phyloP scores from a whole-genome alignment of 2,329 filamentous ascomycete genomes.

The Fusarium pseudograminearum region DNA sequence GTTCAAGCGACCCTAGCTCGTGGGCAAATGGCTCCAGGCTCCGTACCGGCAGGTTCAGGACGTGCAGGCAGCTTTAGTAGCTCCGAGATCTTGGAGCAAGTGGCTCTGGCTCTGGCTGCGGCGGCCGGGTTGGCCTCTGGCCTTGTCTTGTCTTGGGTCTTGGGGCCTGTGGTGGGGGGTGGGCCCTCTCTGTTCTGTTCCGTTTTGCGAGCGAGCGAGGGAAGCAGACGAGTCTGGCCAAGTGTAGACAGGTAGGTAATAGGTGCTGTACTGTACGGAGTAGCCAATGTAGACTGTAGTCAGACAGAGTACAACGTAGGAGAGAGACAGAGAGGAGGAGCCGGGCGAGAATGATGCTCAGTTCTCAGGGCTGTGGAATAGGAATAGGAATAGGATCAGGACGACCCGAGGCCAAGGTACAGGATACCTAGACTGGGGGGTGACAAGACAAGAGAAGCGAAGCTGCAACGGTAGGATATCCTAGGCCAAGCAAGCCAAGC shows the following conservation, averaged over 20 bases:
- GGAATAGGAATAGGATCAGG: slow-evolving; percentile 6
- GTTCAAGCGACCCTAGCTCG: slow-evolving; percentile 53
- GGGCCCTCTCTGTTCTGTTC: slow-evolving; percentile 45
- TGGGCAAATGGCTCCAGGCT: slow-evolving; percentile 49
- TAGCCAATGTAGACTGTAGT: not conserved
- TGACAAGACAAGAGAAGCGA: slow-evolving; percentile 24
- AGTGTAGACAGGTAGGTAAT: not conserved
- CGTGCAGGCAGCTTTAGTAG: slow-evolving; percentile 50
- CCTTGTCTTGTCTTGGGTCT: slow-evolving; percentile 40
- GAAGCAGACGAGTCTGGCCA: slow-evolving; percentile 23
- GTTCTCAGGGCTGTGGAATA: slow-evolving; percentile 31
- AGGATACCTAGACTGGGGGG: slow-evolving; percentile 18
- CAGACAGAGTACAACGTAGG: slow-evolving; percentile 1
- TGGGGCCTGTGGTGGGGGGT: slow-evolving; percentile 45
- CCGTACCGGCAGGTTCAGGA: slow-evolving; percentile 49
- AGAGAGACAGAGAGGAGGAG: slow-evolving; percentile 2
- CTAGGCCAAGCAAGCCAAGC: slow-evolving; percentile 15
- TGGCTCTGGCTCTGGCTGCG: slow-evolving; percentile 39
- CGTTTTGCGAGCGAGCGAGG: slow-evolving; percentile 22
- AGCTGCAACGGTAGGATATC: slow-evolving; percentile 19
- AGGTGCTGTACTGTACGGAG: slow-evolving; percentile 11
- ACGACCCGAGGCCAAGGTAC: slow-evolving; percentile 36
- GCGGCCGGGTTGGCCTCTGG: slow-evolving; percentile 43
- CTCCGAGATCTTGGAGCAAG: slow-evolving; percentile 50
- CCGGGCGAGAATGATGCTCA: slow-evolving; percentile 27